Conservation (phyloP, 2,329 filamentous ascomycete species). For the Arthrobotrys pseudoclavata region DNA sequence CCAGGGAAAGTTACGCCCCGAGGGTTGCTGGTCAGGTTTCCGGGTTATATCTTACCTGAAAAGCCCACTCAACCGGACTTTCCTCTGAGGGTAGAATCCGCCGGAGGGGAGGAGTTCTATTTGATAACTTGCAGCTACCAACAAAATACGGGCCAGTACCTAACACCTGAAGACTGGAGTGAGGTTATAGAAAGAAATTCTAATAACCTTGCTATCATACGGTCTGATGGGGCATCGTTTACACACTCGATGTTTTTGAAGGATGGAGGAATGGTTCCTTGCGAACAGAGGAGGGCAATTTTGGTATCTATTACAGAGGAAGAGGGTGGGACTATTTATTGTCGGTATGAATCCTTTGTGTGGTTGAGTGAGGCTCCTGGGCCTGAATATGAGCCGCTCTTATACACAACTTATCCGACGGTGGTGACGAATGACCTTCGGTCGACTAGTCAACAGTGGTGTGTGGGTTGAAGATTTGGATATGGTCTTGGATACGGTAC, state of each 20-base stretch:
- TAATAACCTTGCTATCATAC: constrained; percentile 44
- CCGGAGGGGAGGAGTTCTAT: constrained; percentile 1
- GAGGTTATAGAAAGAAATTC: constrained; percentile 29
- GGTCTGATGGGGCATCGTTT: background rate
- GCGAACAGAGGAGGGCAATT: constrained; percentile 26
- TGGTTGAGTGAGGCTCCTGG: constrained; percentile 37
- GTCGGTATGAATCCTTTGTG: constrained; percentile 41
- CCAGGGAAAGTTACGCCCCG: constrained; percentile 43
- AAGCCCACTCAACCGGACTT: constrained; percentile 30
- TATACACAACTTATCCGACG: constrained; percentile 5
- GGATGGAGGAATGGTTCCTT: constrained; percentile 36
- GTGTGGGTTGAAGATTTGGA: constrained; percentile 27
- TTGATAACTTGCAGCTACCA: constrained; percentile 22
- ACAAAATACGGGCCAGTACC: background rate
- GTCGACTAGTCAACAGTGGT: constrained; percentile 39
- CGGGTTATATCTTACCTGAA: constrained; percentile 32
- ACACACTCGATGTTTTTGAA: constrained; percentile 36
- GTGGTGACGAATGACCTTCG: constrained; percentile 10
- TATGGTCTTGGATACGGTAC: background rate
- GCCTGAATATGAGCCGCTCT: constrained; percentile 35
- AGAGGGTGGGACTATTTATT: constrained; percentile 26
- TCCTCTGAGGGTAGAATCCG: constrained; percentile 22
- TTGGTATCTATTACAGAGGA: constrained; percentile 51
- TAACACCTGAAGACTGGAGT: constrained; percentile 34
- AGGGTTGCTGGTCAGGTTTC: constrained; percentile 41